Evolutionary conservation across 2,329 filamentous ascomycete species (phyloP).

Genomic region (Penicillium hordei): DNA sequence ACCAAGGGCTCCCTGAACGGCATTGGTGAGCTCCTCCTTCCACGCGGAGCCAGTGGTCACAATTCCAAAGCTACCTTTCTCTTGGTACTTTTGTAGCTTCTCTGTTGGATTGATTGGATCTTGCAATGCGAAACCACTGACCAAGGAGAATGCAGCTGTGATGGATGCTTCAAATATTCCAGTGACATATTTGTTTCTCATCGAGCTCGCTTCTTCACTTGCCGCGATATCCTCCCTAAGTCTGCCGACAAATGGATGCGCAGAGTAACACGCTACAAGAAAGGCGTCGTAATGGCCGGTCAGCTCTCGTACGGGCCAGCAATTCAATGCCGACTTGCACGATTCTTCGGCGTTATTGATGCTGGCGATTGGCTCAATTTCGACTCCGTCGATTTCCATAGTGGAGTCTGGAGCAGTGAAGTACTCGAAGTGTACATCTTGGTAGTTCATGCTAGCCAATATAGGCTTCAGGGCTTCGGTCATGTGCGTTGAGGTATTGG

Average conservation of each 20-base stretch:
- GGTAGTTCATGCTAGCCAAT: slow-evolving; percentile 37
- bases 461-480: slow-evolving; percentile 45
- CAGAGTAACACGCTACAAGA: slow-evolving; percentile 84
- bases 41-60: slow-evolving; percentile 84
- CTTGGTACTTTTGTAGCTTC: slow-evolving; percentile 40
- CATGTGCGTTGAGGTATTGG: slow-evolving; percentile 48
- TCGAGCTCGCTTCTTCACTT: slow-evolving; percentile 21
- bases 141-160: slow-evolving; percentile 59
- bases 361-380: slow-evolving; percentile 60
- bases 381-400: slow-evolving; percentile 31
- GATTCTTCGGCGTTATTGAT: slow-evolving; percentile 78
- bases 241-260: slow-evolving; percentile 70
- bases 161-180: slow-evolving; percentile 90
- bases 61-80: slow-evolving; percentile 67
- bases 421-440: slow-evolving; percentile 40
- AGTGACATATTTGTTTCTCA: slow-evolving; percentile 57
- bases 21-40: slow-evolving; percentile 69
- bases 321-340: slow-evolving; percentile 60
- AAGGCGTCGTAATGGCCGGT: slow-evolving; percentile 64
- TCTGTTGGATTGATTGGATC: slow-evolving; percentile 11
- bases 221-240: slow-evolving; percentile 51
- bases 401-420: slow-evolving; percentile 40
- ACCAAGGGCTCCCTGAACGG: slow-evolving; percentile 66
- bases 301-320: slow-evolving; percentile 56
- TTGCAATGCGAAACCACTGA: slow-evolving; percentile 43